Percentiles rank a stretch among this genome's conserved stretches.
Evolutionary conservation across 208 protist species (phyloP).

Genomic region (Acanthamoeba quina): DNA sequence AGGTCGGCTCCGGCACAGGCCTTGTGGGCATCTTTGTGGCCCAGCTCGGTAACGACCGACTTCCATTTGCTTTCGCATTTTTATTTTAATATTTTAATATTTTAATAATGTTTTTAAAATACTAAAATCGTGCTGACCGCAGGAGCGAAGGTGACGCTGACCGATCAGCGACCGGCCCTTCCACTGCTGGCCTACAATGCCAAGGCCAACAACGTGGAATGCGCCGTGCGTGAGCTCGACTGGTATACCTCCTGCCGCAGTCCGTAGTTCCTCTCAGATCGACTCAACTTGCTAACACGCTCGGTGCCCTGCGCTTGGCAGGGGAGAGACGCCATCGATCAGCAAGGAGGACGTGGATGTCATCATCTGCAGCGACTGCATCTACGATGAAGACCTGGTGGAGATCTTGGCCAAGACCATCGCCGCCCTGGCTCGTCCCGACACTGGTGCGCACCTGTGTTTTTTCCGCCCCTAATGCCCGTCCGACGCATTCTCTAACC

Average conservation of each 20-base stretch:
- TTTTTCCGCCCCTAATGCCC: neutral
- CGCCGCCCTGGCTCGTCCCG: conserved; percentile 18
- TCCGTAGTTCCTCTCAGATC: neutral
- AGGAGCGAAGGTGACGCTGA: conserved; percentile 61
- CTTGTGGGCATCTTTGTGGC: conserved; percentile 40
- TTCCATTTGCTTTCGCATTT: too few species aligned
- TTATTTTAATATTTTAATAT: neutral
- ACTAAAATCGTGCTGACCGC: neutral
- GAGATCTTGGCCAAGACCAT: conserved; percentile 41
- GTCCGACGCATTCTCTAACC: neutral
- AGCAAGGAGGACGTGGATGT: conserved; percentile 41
- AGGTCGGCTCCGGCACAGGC: conserved; percentile 26
- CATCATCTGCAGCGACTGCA: conserved; percentile 44
- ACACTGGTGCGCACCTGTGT: neutral
- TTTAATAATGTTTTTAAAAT: neutral
- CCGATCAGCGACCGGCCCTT: conserved; percentile 14
- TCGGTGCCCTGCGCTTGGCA: too few species aligned
- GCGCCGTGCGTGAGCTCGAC: conserved; percentile 33
- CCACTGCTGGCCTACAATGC: conserved; percentile 46
- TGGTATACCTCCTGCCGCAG: neutral
- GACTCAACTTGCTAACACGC: too few species aligned
- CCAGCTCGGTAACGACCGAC: neutral
- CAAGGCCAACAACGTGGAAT: conserved; percentile 43
- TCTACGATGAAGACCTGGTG: conserved; percentile 52
- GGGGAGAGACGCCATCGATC: conserved; percentile 30